Base-by-base conservation (phyloP, 805 yeast species). In the Saturnispora dispora region DNA sequence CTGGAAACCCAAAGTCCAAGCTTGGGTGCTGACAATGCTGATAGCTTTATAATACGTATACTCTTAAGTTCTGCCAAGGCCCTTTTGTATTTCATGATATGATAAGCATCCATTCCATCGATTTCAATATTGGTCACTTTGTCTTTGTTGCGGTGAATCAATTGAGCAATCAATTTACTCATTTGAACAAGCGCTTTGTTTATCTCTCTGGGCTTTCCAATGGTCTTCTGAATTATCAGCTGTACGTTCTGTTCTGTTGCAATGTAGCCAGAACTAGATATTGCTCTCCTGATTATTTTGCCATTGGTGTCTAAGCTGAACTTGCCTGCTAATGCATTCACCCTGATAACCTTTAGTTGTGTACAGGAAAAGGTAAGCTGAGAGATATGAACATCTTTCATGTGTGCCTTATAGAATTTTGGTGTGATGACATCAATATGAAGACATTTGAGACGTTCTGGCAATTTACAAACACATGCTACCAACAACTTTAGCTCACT, bases 1-100 rank as follows among this genome's bases (percentile, higher is more conserved):
- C 55, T 51, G 27, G 48, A 43, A 27, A 15, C 50, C 66, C 66
- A 63, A 59, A 60, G 55, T 10, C 42, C n/a, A 3, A 63, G 45
- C 28, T 57, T 53, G 15, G 61, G 60, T 20, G 61, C 56, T 2
- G 63, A 60, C 37, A 52, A n/a, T 30, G 52, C 13, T 4, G 41
- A 9, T 20, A 37, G 23, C 41, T 37, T 37, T 18, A 37, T 37
- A 8, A 37, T 20, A 3, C 41, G 41, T 37, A 33, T 60, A 51
- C 47, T 54, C 52, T 8, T 57, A 27, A 3, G 54, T 51, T 20
- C 56, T 47, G 32, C 57, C 43, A 30, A 54, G 52, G 8, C 52
- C 51, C 51, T 52, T 52, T 10, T 42, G 48, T n/a, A 30, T 25
- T 42, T 11, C 48, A n/a, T 20, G 30, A 44, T 27, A 46, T 30